phyloP scores from a whole-genome alignment of 257 asterid genomes.

The Capsicum baccatum region DNA sequence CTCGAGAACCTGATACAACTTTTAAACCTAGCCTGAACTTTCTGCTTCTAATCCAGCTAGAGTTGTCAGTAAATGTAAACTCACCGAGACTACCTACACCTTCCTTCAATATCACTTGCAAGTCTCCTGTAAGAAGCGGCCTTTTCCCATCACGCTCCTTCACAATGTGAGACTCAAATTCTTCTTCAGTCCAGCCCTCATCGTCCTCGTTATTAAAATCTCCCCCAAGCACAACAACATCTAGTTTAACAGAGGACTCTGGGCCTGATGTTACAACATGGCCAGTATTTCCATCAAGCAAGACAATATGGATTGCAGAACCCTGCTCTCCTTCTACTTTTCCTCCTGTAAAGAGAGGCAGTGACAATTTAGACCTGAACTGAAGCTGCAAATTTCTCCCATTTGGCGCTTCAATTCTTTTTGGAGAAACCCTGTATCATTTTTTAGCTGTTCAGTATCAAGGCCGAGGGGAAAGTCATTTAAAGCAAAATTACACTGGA shows the following conservation, averaged over 20 bases:
- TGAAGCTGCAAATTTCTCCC: conserved; percentile 44
- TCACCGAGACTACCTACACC: conserved; percentile 47
- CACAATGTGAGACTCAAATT: conserved; percentile 43
- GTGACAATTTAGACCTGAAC: conserved; percentile 41
- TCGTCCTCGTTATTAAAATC: conserved; percentile 45
- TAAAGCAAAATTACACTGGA: conserved; percentile 12
- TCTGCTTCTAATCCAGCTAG: conserved; percentile 98
- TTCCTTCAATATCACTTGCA: conserved; percentile 42
- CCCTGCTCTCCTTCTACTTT: conserved; percentile 42
- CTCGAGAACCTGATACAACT: conserved; percentile 67
- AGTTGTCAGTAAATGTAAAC: conserved; percentile 78
- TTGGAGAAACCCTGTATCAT: conserved; percentile 38
- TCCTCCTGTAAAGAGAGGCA: conserved; percentile 46
- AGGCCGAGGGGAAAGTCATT: background rate
- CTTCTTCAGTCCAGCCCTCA: conserved; percentile 42
- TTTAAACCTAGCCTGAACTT: conserved; percentile 88
- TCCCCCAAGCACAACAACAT: conserved; percentile 47
- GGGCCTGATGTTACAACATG: conserved; percentile 41
- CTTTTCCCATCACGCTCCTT: conserved; percentile 47
- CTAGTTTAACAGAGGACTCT: conserved; percentile 43
- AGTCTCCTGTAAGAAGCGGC: conserved; percentile 48
- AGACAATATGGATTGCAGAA: conserved; percentile 36
- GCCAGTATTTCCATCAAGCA: conserved; percentile 42
- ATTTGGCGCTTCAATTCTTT: conserved; percentile 37
- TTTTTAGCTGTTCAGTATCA: background rate